Conservation (phyloP, 2,329 filamentous ascomycete genomes). For the Harringtonia aguacate region DNA sequence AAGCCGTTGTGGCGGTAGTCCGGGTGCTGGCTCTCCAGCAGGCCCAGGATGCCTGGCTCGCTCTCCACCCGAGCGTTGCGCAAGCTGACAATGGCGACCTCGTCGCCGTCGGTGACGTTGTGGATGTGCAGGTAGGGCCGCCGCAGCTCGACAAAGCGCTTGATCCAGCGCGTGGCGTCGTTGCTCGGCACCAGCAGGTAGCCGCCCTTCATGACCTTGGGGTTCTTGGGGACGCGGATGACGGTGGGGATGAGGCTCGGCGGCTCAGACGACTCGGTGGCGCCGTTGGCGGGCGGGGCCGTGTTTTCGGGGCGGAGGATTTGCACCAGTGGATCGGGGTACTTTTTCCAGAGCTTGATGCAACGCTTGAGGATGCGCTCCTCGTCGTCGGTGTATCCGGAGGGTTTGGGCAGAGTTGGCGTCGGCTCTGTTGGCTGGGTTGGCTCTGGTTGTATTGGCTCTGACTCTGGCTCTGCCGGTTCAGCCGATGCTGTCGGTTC, state of each 20-base stretch:
- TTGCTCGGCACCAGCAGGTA: conserved; percentile 80
- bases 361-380: conserved; percentile 40
- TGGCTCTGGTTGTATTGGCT: conserved; percentile 14
- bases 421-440: conserved; percentile 13
- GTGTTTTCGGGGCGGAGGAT: conserved; percentile 53
- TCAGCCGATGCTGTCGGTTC: background rate
- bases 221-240: conserved; percentile 69
- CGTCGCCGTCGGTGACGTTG: conserved; percentile 74
- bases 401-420: conserved; percentile 11
- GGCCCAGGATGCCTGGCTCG: conserved; percentile 72
- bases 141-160: conserved; percentile 85
- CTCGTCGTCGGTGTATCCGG: conserved; percentile 37
- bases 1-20: conserved; percentile 10
- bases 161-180: conserved; percentile 75
- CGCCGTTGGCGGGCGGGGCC: conserved; percentile 56
- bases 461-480: conserved; percentile 18
- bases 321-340: conserved; percentile 43
- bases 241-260: conserved; percentile 67
- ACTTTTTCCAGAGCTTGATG: conserved; percentile 53
- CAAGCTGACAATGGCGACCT: conserved; percentile 80
- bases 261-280: conserved; percentile 32
- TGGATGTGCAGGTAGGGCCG: conserved; percentile 89
- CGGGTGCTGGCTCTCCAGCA: conserved; percentile 42
- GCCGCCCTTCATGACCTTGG: conserved; percentile 71
- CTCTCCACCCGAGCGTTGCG: conserved; percentile 87